Conservation (phyloP, 768 basidiomycete genomes). For the Xerocomellus intermedius region DNA sequence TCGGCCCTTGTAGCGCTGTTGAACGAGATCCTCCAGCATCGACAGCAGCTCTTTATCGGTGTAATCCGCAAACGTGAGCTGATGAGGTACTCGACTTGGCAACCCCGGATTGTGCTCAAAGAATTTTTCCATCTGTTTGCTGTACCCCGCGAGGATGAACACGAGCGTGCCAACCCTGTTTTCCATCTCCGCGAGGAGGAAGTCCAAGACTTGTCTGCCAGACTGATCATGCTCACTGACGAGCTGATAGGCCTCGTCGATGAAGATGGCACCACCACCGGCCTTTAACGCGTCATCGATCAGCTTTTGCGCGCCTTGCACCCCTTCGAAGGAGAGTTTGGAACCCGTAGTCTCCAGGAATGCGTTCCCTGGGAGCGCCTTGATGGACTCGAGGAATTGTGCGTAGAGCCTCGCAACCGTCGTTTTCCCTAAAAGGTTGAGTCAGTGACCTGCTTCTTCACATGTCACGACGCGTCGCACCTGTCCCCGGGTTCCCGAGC, state of each 20-base stretch:
- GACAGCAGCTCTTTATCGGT: constrained; percentile 51
- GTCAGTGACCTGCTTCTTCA: not conserved
- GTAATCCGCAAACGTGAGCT: constrained; percentile 62
- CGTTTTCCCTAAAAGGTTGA: constrained; percentile 52
- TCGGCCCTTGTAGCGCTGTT: constrained; percentile 43
- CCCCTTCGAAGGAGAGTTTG: constrained; percentile 56
- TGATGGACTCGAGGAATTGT: constrained; percentile 56
- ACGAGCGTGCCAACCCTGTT: constrained; percentile 63
- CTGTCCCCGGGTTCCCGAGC: constrained; percentile 74
- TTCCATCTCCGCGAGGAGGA: constrained; percentile 73
- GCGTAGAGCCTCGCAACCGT: constrained; percentile 68
- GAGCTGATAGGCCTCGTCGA: constrained; percentile 76
- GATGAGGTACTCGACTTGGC: constrained; percentile 62
- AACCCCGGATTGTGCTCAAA: constrained; percentile 77
- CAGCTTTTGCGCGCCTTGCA: constrained; percentile 49
- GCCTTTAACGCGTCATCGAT: constrained; percentile 48
- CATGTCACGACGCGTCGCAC: constrained; percentile 33
- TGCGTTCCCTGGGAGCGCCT: constrained; percentile 49
- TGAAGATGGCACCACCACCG: constrained; percentile 67
- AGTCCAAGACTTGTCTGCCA: constrained; percentile 64
- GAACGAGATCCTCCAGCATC: constrained; percentile 51
- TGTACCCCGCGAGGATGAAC: constrained; percentile 73
- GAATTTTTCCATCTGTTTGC: constrained; percentile 73
- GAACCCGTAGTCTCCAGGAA: constrained; percentile 69
- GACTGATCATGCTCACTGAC: constrained; percentile 45